Evolutionary conservation across 1,284 basidiomycete genomes (phyloP), one percentile per base, ranked within the genome.

Genomic region (Fistulinella cinereoalba): DNA sequence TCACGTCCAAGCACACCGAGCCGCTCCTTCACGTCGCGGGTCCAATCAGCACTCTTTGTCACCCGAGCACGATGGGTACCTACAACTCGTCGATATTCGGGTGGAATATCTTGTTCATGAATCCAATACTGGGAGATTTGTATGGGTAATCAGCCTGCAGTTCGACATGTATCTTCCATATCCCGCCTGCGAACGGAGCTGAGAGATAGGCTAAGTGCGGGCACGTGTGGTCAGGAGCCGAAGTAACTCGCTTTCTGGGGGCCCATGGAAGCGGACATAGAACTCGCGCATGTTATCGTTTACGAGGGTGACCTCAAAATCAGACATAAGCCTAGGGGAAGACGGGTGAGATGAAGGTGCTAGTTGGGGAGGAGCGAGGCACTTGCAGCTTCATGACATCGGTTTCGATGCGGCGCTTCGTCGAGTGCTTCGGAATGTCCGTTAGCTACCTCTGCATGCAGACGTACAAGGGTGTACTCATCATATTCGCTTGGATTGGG

Each of bases 61-160:
- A n/a, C 7, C 19, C 24, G 3, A 18, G 23, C 23, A 12, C 28
- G 39, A 45, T 32, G 28, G 22, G 16, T 37, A 68, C 87, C 64
- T 61, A 93, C 89, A 95, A 71, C 69, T 97, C 95, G 69, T 97
- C 94, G 61, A 97, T 97, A 66, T 97, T 98, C 10, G 96, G 96
- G 64, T 99, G 96, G 68, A 97, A 99, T 66, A 99, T 98, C 85
- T 97, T 97, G 82, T 99, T 99, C 92, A 97, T 96, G 72, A 99
- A 99, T 1, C 96, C 96, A 59, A 99, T 99, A 62, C 92, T 96
- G 3, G 97, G 96, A 27, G 92, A 96, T 71, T 99, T 99, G 83
- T 90, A 99, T 1, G 96, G 97, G 65, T 99, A 99, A 69, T 97
- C 92, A 61, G 98, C 94, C 4, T 97, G 96, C n/a, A 99, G 78